phyloP scores from a whole-genome alignment of 2,329 filamentous ascomycete genomes.

The Penicillium digitatum region DNA sequence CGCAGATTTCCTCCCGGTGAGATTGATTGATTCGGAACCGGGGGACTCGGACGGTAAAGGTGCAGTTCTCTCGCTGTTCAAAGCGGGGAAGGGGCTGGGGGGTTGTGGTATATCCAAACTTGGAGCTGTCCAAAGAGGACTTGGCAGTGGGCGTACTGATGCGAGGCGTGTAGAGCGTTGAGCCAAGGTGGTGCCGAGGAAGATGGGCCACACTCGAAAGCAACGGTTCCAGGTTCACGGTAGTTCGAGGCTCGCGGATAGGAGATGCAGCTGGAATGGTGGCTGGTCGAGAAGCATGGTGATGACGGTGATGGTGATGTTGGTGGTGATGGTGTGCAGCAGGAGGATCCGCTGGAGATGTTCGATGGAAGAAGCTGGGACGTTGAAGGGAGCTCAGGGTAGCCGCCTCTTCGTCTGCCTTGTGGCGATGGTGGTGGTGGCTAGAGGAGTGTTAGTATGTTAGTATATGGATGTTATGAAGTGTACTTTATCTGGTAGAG shows the following conservation, averaged over 20 bases:
- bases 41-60: constrained; percentile 81
- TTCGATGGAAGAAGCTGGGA: constrained; percentile 28
- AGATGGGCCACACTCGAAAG: constrained; percentile 66
- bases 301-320: constrained; percentile 46
- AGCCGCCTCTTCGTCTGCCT: constrained; percentile 47
- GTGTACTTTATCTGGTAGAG: constrained; percentile 10
- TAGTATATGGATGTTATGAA: constrained; percentile 12
- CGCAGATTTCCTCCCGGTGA: constrained; percentile 77
- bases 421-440: constrained; percentile 55
- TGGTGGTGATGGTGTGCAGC: constrained; percentile 41
- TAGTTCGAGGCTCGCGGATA: constrained; percentile 59
- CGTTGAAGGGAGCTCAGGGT: constrained; percentile 24
- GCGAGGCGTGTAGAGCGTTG: constrained; percentile 71
- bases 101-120: constrained; percentile 55
- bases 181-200: constrained; percentile 76
- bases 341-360: constrained; percentile 27
- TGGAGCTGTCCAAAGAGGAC: constrained; percentile 46
- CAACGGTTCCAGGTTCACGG: constrained; percentile 65
- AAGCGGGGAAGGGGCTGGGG: constrained; percentile 74
- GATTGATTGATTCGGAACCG: constrained; percentile 67
- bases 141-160: constrained; percentile 50
- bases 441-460: constrained; percentile 26
- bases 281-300: constrained; percentile 28
- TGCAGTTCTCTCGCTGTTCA: constrained; percentile 78
- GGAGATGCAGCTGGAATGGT: constrained; percentile 27